phyloP scores from a whole-genome alignment of 441 rosid genomes.

The Jatropha podagrica region DNA sequence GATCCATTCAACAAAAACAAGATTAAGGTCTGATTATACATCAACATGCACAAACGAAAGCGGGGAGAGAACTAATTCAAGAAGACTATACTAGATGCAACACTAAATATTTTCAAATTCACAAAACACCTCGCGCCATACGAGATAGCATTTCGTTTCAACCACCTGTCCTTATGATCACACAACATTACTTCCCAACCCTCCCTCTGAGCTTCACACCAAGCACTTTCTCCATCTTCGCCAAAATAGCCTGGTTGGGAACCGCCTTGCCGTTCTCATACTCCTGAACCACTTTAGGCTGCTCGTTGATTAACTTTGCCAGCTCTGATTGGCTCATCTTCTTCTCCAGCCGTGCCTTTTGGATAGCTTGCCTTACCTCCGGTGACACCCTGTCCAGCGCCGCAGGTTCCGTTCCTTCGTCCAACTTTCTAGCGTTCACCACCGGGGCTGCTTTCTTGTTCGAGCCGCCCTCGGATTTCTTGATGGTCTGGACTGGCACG shows the following conservation, averaged over 20 bases:
- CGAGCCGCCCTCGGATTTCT: conserved; percentile 68
- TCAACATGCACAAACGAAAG: no score
- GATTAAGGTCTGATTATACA: no score
- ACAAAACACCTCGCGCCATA: neutral
- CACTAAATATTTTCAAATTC: conserved; percentile 8
- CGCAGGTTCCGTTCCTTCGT: conserved; percentile 68
- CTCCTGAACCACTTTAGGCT: conserved; percentile 80
- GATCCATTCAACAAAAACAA: no score
- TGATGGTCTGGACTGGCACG: conserved; percentile 57
- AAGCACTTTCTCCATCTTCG: conserved; percentile 80
- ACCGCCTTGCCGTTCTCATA: conserved; percentile 92
- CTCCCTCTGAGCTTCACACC: conserved; percentile 81
- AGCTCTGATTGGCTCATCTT: conserved; percentile 81
- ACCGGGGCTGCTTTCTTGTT: conserved; percentile 60
- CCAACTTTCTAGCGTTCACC: conserved; percentile 58
- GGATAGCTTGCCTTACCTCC: conserved; percentile 70
- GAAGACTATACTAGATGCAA: no score
- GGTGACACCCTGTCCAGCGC: conserved; percentile 51
- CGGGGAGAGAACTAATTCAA: no score
- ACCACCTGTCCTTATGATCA: no score
- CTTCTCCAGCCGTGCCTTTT: conserved; percentile 75
- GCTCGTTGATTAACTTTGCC: conserved; percentile 80
- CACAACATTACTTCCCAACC: conserved; percentile 34
- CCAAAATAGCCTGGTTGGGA: conserved; percentile 67
- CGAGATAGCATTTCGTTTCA: no score